phyloP scores from a whole-genome alignment of 257 asterid genomes.

The Haberlea rhodopensis region DNA sequence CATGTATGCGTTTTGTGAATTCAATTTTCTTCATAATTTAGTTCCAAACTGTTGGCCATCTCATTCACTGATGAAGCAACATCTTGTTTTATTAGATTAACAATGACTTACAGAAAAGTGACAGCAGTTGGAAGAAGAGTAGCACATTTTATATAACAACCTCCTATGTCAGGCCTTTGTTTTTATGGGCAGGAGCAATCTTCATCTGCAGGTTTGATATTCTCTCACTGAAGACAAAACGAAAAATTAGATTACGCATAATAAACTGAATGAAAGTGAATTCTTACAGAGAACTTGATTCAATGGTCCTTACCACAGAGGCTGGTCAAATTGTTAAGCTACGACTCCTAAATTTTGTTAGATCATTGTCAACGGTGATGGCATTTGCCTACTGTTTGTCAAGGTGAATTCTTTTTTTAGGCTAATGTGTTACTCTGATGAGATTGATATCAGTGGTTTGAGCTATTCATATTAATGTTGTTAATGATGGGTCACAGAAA shows the following conservation, averaged over 20 bases:
- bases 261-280: constrained; percentile 27
- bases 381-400: constrained; percentile 90
- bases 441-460: neutral
- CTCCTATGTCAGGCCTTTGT: constrained; percentile 73
- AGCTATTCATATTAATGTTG: too few species aligned
- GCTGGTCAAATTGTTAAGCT: constrained; percentile 81
- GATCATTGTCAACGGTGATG: constrained; percentile 84
- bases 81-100: constrained; percentile 17
- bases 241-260: constrained; percentile 5
- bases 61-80: constrained; percentile 6
- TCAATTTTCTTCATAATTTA: constrained; percentile 20
- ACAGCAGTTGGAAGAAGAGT: constrained; percentile 85
- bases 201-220: constrained; percentile 77
- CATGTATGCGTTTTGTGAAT: constrained; percentile 43
- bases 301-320: constrained; percentile 72
- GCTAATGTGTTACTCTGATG: neutral
- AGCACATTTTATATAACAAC: constrained; percentile 61
- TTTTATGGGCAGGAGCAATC: constrained; percentile 80
- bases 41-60: constrained; percentile 13
- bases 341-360: constrained; percentile 76
- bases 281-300: constrained; percentile 78
- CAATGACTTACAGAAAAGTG: constrained; percentile 56
- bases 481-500: neutral
- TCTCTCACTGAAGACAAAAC: constrained; percentile 23
- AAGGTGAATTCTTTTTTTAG: constrained; percentile 45